Evolutionary conservation across 1,284 basidiomycete genomes (phyloP).

Genomic region (Cystobasidium sp.): DNA sequence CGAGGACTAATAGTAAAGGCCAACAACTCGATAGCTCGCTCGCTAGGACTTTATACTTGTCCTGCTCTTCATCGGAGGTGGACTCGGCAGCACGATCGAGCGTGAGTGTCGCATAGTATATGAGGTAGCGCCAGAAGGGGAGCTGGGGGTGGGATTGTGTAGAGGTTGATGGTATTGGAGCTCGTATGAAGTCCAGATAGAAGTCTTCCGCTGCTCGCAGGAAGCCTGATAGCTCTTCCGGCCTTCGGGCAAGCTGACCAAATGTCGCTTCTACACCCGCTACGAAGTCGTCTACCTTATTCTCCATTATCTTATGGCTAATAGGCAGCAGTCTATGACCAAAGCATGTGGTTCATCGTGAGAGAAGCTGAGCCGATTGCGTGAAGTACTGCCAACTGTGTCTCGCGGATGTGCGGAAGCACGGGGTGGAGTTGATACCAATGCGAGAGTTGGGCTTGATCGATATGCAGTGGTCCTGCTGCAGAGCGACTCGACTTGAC

Average conservation of each 20-base stretch:
- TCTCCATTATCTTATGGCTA: neutral
- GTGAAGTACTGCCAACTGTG: no score
- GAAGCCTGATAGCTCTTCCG: conserved; percentile 19
- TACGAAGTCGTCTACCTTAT: conserved; percentile 28
- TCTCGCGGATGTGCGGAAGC: no score
- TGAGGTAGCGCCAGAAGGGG: conserved; percentile 40
- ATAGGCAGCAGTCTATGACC: neutral
- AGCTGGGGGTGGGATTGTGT: neutral
- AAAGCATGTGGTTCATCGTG: neutral
- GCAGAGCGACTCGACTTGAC: no score
- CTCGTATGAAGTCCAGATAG: conserved; percentile 23
- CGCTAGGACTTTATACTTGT: conserved; percentile 2
- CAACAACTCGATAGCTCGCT: conserved; percentile 18
- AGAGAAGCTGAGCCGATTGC: neutral
- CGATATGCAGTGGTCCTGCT: no score
- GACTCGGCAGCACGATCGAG: conserved; percentile 28
- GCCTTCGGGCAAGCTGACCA: neutral
- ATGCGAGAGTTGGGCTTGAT: no score
- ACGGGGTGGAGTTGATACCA: no score
- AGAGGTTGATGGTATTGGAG: neutral
- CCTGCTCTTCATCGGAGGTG: conserved; percentile 1
- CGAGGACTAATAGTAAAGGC: conserved; percentile 26
- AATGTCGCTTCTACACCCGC: conserved; percentile 25
- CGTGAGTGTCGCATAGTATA: conserved; percentile 7
- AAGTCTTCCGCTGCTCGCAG: conserved; percentile 22